Evolutionary conservation across 2,329 filamentous ascomycete species (phyloP).

Genomic region (Colletotrichum magnum): DNA sequence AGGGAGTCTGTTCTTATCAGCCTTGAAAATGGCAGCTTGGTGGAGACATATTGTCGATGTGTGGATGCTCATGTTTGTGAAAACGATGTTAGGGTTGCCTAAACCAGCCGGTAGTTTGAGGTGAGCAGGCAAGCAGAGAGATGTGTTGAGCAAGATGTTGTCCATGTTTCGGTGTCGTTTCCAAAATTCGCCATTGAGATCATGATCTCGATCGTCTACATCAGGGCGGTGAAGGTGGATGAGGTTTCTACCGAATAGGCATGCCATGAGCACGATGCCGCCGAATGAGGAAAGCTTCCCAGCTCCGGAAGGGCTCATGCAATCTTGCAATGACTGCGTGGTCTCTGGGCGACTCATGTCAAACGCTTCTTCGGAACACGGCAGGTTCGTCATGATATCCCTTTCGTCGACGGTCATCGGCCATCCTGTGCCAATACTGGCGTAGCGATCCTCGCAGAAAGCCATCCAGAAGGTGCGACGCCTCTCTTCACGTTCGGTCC

Average conservation of each 20-base stretch:
- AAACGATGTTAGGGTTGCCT: conserved; percentile 86
- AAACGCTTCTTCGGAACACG: conserved; percentile 87
- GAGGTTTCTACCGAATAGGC: conserved; percentile 90
- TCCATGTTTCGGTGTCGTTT: conserved; percentile 91
- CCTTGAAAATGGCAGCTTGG: conserved; percentile 97
- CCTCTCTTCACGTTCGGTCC: conserved; percentile 93
- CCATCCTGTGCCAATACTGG: conserved; percentile 97
- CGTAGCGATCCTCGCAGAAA: conserved; percentile 91
- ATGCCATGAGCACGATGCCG: conserved; percentile 87
- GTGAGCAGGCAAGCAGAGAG: conserved; percentile 83
- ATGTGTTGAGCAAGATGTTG: conserved; percentile 89
- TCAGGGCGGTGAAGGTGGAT: conserved; percentile 91
- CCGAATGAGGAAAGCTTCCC: conserved; percentile 83
- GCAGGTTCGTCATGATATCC: conserved; percentile 90
- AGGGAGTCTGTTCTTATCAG: conserved; percentile 87
- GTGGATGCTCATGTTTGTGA: conserved; percentile 97
- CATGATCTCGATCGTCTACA: conserved; percentile 83
- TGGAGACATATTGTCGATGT: conserved; percentile 98
- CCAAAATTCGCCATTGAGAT: conserved; percentile 96
- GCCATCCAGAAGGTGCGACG: conserved; percentile 95
- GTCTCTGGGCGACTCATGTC: conserved; percentile 82
- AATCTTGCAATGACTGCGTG: conserved; percentile 78
- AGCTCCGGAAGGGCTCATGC: conserved; percentile 79
- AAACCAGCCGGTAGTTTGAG: conserved; percentile 85
- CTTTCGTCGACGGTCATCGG: conserved; percentile 93